These are phyloP conservation scores for Cystobasidium onofrii DNA, from an alignment of 768 basidiomycete species.

Conservation along the genomic window DNA sequence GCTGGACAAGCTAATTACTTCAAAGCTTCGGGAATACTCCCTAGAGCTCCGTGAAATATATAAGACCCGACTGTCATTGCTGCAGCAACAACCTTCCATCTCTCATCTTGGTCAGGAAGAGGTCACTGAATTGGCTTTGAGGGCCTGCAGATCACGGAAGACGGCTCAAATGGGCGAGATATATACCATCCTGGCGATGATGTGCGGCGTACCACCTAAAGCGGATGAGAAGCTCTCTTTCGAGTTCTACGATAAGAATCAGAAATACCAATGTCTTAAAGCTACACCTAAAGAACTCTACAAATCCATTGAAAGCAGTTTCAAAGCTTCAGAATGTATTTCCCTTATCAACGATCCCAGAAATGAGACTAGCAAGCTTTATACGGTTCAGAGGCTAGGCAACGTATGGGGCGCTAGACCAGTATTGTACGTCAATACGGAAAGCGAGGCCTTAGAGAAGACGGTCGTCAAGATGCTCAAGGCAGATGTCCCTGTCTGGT, in stretches of 20 bases:
- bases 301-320: slow-evolving; percentile 49
- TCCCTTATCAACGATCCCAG: slow-evolving; percentile 93
- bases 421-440: slow-evolving; percentile 58
- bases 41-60: slow-evolving; percentile 62
- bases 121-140: slow-evolving; percentile 44
- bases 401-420: slow-evolving; percentile 82
- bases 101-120: slow-evolving; percentile 37
- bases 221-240: slow-evolving; percentile 66
- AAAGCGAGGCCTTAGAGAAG: slow-evolving; percentile 37
- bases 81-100: slow-evolving; percentile 48
- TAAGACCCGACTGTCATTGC: neutral
- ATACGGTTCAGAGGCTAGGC: slow-evolving; percentile 85
- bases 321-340: slow-evolving; percentile 57
- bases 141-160: slow-evolving; percentile 67
- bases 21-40: slow-evolving; percentile 83
- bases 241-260: slow-evolving; percentile 79
- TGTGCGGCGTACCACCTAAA: slow-evolving; percentile 74
- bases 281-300: slow-evolving; percentile 77
- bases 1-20: slow-evolving; percentile 71
- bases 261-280: slow-evolving; percentile 54
- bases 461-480: slow-evolving; percentile 57
- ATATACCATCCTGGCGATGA: slow-evolving; percentile 72
- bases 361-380: slow-evolving; percentile 66
- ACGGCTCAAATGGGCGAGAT: slow-evolving; percentile 74
- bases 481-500: slow-evolving; percentile 37